A percentile compares a stretch with the other conserved stretches of the same genome.
Conservation (phyloP, 2,329 filamentous ascomycete species). For the Fusarium dimerum region DNA sequence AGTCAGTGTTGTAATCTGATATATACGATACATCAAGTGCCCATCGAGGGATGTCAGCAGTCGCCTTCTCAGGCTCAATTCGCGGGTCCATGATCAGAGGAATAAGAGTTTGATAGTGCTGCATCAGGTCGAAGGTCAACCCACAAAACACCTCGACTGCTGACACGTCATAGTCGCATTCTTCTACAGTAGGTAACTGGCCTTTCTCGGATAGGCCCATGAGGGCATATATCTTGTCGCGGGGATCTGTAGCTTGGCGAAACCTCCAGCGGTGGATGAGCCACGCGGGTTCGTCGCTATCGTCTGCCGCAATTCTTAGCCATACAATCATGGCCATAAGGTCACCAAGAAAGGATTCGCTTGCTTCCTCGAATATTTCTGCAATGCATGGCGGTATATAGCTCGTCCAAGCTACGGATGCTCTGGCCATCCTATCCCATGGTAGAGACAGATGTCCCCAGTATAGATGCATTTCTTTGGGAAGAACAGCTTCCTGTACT, state of each 20-base stretch:
- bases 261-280: constrained; percentile 6
- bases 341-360: background rate
- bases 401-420: constrained; percentile 5
- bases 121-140: constrained; percentile 12
- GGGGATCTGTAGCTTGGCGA: constrained; percentile 10
- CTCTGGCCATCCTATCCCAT: constrained; percentile 6
- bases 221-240: constrained; percentile 11
- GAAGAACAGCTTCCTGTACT: constrained; percentile 14
- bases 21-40: constrained; percentile 5
- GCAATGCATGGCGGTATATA: background rate
- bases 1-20: constrained; percentile 5
- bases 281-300: background rate
- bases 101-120: constrained; percentile 5
- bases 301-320: constrained; percentile 1
- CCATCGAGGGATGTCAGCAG: constrained; percentile 12
- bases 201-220: constrained; percentile 4
- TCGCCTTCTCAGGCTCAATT: constrained; percentile 9
- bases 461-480: background rate
- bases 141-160: constrained; percentile 5
- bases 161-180: constrained; percentile 8
- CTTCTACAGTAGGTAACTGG: constrained; percentile 2
- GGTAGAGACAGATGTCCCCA: constrained; percentile 8
- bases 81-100: constrained; percentile 9
- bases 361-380: background rate
- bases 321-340: constrained; percentile 11